Evolutionary conservation across 169 alveolate genomes (phyloP), one percentile per base, ranked within the genome.

Genomic region (Haemoproteus tartakovskyi): DNA sequence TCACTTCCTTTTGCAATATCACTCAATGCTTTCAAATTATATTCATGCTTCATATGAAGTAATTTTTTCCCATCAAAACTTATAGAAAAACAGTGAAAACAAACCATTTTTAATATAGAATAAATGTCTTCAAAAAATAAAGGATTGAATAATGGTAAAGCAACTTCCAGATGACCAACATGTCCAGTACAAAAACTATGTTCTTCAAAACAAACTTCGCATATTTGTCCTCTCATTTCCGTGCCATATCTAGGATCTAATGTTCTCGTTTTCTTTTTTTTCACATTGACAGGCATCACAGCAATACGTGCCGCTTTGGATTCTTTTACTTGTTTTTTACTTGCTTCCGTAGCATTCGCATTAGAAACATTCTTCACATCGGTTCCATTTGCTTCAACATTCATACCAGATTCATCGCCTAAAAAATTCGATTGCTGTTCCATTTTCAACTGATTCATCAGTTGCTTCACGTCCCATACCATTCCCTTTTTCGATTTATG

Each of bases 231-330:
- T 54, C 89, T 88, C 26, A 96, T 97, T 22, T 95, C 90, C 0
- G 96, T 96, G 0, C 99, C 99, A 90, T 95, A 87, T 18, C 95
- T 82, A n/a, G 97, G 95, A 80, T 97, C 99, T 61, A 92, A 92
- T n/a, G n/a, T n/a, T n/a, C n/a, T n/a, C n/a, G n/a, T n/a, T n/a
- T n/a, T n/a, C n/a, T n/a, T n/a, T n/a, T n/a, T n/a, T n/a, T n/a
- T n/a, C n/a, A n/a, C n/a, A n/a, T n/a, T n/a, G n/a, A n/a, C n/a
- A n/a, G n/a, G n/a, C n/a, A n/a, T n/a, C n/a, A n/a, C n/a, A n/a
- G n/a, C n/a, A n/a, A n/a, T n/a, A n/a, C n/a, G n/a, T n/a, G n/a
- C n/a, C n/a, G n/a, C n/a, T n/a, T n/a, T n/a, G n/a, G n/a, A n/a
- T n/a, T n/a, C n/a, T n/a, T n/a, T n/a, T n/a, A n/a, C n/a, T n/a